Evolutionary conservation across 1,284 basidiomycete species (phyloP).

Genomic region (Serendipita sp.): DNA sequence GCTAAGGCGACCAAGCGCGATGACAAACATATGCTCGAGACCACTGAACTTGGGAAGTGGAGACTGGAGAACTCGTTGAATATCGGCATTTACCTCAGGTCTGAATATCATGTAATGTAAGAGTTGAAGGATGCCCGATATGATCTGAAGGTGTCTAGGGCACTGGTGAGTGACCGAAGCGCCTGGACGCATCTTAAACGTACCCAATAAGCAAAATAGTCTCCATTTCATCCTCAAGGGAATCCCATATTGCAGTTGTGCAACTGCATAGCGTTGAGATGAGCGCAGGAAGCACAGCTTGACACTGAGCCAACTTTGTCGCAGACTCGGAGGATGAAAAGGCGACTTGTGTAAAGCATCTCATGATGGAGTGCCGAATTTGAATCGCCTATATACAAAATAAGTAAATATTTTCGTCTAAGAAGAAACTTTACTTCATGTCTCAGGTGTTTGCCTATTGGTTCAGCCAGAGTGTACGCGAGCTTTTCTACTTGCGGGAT

Average conservation of each 20-base stretch:
- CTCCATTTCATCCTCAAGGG: constrained; percentile 28
- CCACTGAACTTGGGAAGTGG: constrained; percentile 45
- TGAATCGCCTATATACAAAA: constrained; percentile 15
- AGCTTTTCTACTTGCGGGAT: constrained; percentile 38
- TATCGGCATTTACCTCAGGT: constrained; percentile 22
- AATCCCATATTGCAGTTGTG: constrained; percentile 45
- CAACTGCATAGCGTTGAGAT: constrained; percentile 39
- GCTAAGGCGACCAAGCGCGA: constrained; percentile 59
- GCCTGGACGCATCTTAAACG: constrained; percentile 20
- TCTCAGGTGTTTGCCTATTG: constrained; percentile 15
- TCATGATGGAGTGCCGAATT: constrained; percentile 29
- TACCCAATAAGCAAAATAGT: constrained; percentile 20
- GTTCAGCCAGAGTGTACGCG: constrained; percentile 37
- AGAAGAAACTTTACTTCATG: too few species aligned
- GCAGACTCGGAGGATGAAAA: constrained; percentile 37
- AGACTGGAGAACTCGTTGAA: constrained; percentile 41
- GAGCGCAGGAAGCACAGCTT: constrained; percentile 44
- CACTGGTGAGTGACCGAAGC: constrained; percentile 25
- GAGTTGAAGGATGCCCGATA: constrained; percentile 39
- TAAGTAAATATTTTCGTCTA: neutral
- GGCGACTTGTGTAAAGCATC: constrained; percentile 41
- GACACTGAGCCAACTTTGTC: constrained; percentile 35
- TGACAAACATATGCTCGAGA: constrained; percentile 60
- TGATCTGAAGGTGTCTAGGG: constrained; percentile 33
- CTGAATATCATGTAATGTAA: constrained; percentile 46